Evolutionary conservation across 2,329 filamentous ascomycete genomes (phyloP).

Genomic region (Aspergillus transmontanensis): DNA sequence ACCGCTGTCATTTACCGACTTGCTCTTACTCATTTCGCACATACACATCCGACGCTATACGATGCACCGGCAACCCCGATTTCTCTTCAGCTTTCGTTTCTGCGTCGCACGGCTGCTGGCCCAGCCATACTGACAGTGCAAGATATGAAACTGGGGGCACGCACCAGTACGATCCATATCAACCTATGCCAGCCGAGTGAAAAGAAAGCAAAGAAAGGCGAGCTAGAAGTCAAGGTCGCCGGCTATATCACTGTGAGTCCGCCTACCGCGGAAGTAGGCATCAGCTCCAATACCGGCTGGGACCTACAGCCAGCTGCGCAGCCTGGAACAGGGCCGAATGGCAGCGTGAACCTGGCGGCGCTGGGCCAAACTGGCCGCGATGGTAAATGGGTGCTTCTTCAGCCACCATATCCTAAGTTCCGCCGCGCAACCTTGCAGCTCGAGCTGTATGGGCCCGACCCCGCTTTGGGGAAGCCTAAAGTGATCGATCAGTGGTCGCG

Average conservation of each 20-base stretch:
- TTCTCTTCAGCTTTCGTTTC: constrained; percentile 66
- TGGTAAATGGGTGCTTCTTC: constrained; percentile 28
- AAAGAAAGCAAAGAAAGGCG: constrained; percentile 32
- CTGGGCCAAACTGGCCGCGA: constrained; percentile 27
- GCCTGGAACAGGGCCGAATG: constrained; percentile 38
- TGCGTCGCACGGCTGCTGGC: constrained; percentile 64
- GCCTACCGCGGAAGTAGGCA: constrained; percentile 60
- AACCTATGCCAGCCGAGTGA: constrained; percentile 50
- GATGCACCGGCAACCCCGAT: constrained; percentile 58
- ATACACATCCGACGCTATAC: constrained; percentile 57
- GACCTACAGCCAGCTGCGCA: constrained; percentile 50
- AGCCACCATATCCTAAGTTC: constrained; percentile 38
- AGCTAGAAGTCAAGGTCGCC: constrained; percentile 61
- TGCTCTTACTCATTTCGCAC: constrained; percentile 61
- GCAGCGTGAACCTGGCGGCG: constrained; percentile 25
- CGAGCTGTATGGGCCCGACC: constrained; percentile 49
- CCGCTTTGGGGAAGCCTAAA: constrained; percentile 19
- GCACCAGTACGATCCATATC: constrained; percentile 66
- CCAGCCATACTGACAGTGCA: constrained; percentile 60
- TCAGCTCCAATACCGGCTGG: constrained; percentile 59
- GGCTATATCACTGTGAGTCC: constrained; percentile 68
- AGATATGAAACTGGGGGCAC: constrained; percentile 66
- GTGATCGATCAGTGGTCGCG: constrained; percentile 68
- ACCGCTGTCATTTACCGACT: constrained; percentile 64
- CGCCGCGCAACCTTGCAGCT: constrained; percentile 55